Evolutionary conservation across 192 early-diverging fungal species (phyloP), one percentile per base, ranked within the genome.

Genomic region (Spizellomyces sp.): DNA sequence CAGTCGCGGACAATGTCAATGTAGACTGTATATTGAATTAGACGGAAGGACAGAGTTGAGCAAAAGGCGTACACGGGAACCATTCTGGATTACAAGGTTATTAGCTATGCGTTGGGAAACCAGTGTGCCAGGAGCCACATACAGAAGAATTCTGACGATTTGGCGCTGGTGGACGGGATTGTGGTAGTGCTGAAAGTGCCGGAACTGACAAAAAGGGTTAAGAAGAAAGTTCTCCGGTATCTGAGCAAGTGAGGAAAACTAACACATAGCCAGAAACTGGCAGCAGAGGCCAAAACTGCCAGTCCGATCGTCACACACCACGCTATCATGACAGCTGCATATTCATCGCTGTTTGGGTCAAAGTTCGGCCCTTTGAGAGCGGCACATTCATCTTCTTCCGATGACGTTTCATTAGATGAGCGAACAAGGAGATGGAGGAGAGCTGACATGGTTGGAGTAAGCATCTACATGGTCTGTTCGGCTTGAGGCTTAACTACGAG

Each of bases 51-150:
- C 65, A 93, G 81, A 54, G 79, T 86, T 5, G 88, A 86, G 56
- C 90, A 85, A 43, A 90, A 77, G 47, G 89, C 76, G 77, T 92
- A 93, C 42, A 92, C 83, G 0, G 92, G 90, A 68, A 91, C 84
- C 84, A 92, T 91, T 27, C 66, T 75, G 58, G 19, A 9, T 19
- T n/a, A 67, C 17, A 17, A 9, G 54, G 9, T 3, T 54, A 42
- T 21, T 58, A 58, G 46, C 9, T 67, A 19, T 42, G 21, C 19
- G 22, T 19, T 19, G 22, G 41, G 59, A 61, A 42, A 61, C 21
- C 0, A 12, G 21, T 43, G 14, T 17, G 52, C 12, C 21, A 8
- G 1, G 54, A 52, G 9, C 42, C 36, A 56, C 61, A 36, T 56
- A 72, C 56, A 93, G 80, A 21, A 90, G 74, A 45, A 93, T 90